Conservation (phyloP, 2,329 filamentous ascomycete genomes). For the Apiospora aurea region DNA sequence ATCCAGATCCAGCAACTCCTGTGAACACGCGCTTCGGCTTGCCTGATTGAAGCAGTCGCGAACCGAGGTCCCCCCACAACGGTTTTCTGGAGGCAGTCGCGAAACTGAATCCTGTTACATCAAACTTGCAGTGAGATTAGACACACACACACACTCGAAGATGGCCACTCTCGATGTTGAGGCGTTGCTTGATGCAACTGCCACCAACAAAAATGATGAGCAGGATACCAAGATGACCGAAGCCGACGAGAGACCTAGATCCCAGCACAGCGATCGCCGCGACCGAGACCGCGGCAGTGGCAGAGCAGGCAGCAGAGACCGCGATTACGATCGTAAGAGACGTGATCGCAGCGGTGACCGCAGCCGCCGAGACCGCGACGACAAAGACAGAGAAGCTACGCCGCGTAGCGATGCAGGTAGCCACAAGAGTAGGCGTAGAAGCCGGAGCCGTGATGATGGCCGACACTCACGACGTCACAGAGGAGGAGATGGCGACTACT, state of each 20-base stretch:
- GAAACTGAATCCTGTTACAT: not conserved
- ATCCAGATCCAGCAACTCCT: not conserved
- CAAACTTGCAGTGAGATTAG: constrained; percentile 18
- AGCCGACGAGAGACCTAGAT: constrained; percentile 64
- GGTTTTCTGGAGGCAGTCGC: not conserved
- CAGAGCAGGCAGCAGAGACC: constrained; percentile 41
- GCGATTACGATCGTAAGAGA: constrained; percentile 62
- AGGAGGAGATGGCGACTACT: constrained; percentile 72
- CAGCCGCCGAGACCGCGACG: constrained; percentile 60
- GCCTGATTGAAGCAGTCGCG: not conserved
- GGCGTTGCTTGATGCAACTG: constrained; percentile 86
- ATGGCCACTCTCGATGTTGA: constrained; percentile 77
- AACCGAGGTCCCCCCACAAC: not conserved
- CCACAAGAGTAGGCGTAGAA: constrained; percentile 82
- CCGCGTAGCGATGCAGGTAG: constrained; percentile 80
- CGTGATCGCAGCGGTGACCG: constrained; percentile 65
- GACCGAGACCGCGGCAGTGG: constrained; percentile 40
- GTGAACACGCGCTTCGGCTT: not conserved
- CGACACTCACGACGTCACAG: constrained; percentile 77
- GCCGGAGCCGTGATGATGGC: constrained; percentile 77
- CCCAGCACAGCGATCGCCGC: constrained; percentile 57
- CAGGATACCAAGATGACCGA: constrained; percentile 57
- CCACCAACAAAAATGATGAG: constrained; percentile 62
- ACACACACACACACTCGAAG: constrained; percentile 30
- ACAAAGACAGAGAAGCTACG: constrained; percentile 69